Conservation (phyloP, 2,329 filamentous ascomycete species). For the Hypoxylon sp. region DNA sequence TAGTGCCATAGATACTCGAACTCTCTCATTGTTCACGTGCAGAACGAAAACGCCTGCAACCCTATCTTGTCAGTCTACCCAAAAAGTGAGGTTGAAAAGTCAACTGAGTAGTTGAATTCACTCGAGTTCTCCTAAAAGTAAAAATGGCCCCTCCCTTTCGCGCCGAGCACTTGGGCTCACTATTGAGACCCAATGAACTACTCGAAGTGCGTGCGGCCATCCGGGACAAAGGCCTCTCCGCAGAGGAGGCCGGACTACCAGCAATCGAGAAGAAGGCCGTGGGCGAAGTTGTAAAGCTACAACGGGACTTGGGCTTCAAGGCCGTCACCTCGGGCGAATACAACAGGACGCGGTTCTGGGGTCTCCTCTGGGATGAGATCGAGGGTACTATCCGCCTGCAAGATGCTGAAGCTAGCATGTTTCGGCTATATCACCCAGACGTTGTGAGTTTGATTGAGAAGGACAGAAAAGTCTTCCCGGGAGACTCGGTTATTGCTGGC, state of each 20-base stretch:
- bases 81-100: neutral
- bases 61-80: neutral
- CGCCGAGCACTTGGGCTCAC: constrained; percentile 80
- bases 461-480: constrained; percentile 67
- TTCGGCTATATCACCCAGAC: constrained; percentile 67
- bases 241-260: constrained; percentile 67
- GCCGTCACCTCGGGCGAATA: constrained; percentile 80
- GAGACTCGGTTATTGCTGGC: constrained; percentile 66
- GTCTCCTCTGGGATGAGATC: constrained; percentile 67
- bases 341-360: constrained; percentile 65
- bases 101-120: neutral
- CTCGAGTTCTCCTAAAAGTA: neutral
- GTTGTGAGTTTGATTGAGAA: constrained; percentile 66
- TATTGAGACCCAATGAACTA: constrained; percentile 76
- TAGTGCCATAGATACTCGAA: neutral
- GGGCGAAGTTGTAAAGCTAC: constrained; percentile 74
- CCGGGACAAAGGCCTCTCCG: constrained; percentile 66
- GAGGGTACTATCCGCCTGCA: constrained; percentile 62
- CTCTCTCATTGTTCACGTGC: neutral
- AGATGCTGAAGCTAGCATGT: constrained; percentile 64
- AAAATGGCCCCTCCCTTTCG: constrained; percentile 69
- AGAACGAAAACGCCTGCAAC: neutral
- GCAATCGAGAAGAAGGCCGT: constrained; percentile 75
- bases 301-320: constrained; percentile 74
- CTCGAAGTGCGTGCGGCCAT: constrained; percentile 70